A percentile compares a stretch with the other conserved stretches of the same genome.
These are phyloP conservation scores for Eucommia ulmoides DNA, from an alignment of 257 asterid species.

Conservation along the genomic window DNA sequence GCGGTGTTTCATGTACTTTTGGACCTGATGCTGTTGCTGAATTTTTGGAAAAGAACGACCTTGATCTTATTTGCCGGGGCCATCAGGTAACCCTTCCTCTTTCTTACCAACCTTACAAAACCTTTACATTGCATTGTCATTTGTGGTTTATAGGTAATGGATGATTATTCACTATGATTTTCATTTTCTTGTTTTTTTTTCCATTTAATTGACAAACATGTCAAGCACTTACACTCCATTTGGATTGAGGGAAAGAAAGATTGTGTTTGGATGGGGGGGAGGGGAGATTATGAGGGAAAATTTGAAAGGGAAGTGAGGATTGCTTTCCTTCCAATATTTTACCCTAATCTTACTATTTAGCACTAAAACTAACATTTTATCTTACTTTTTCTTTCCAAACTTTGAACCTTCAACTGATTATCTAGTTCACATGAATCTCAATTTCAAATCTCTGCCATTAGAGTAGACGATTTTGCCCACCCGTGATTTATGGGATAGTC, in stretches of 20 bases:
- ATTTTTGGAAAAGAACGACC: slow-evolving; percentile 43
- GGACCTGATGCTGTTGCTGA: slow-evolving; percentile 66
- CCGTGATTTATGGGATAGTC: no score
- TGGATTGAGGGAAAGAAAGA: background rate
- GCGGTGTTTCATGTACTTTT: slow-evolving; percentile 75
- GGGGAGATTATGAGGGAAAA: no score
- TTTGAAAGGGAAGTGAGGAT: no score
- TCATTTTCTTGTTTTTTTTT: background rate
- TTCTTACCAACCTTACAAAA: background rate
- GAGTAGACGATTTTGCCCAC: no score
- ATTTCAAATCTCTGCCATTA: no score
- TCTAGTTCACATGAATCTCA: no score
- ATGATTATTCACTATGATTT: background rate
- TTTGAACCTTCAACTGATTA: no score
- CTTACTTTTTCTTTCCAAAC: no score
- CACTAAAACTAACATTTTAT: no score
- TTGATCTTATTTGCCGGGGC: slow-evolving; percentile 80
- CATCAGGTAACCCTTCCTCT: slow-evolving; percentile 49
- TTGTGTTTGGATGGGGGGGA: no score
- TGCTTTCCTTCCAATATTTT: no score
- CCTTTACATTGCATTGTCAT: background rate
- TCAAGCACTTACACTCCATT: background rate
- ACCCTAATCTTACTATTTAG: no score
- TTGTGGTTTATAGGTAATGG: background rate
- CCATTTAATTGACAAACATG: background rate